phyloP scores from a whole-genome alignment of 805 yeast species.

The Teunomyces gatunensis region DNA sequence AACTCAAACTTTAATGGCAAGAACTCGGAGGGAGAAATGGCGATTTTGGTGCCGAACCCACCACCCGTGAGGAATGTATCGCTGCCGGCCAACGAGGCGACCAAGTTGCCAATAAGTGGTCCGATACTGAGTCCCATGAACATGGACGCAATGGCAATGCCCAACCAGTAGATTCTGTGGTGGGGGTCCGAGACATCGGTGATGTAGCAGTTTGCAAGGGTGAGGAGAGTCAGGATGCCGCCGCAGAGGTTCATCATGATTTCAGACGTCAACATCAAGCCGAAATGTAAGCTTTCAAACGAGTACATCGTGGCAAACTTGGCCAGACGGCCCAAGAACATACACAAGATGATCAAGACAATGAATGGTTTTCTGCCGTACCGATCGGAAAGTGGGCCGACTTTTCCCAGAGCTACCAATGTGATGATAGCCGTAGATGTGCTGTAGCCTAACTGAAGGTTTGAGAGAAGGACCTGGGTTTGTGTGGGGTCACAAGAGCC shows the following conservation, averaged over 20 bases:
- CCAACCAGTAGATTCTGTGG: constrained; percentile 56
- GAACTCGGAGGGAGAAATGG: constrained; percentile 25
- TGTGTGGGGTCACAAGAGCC: constrained; percentile 28
- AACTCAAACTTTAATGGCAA: constrained; percentile 32
- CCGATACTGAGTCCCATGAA: constrained; percentile 64
- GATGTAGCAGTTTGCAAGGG: constrained; percentile 65
- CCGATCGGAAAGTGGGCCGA: constrained; percentile 37
- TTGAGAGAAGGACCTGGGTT: constrained; percentile 43
- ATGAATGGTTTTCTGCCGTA: constrained; percentile 34
- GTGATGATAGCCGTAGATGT: constrained; percentile 44
- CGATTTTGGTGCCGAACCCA: neutral
- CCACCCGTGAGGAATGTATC: neutral
- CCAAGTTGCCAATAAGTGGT: constrained; percentile 55
- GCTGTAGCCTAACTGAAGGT: constrained; percentile 44
- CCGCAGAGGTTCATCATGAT: constrained; percentile 58
- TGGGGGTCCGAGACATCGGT: constrained; percentile 69
- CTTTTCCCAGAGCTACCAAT: constrained; percentile 55
- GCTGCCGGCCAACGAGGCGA: neutral
- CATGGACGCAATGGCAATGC: constrained; percentile 56
- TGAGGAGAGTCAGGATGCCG: constrained; percentile 52
- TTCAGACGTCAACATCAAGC: constrained; percentile 41
- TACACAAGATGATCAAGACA: constrained; percentile 14
- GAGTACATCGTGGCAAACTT: constrained; percentile 25
- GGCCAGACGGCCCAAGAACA: constrained; percentile 20
- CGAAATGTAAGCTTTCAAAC: constrained; percentile 28